Evolutionary conservation across 352 stramenopile species (phyloP).

Genomic region (Globisporangium okanoganense): DNA sequence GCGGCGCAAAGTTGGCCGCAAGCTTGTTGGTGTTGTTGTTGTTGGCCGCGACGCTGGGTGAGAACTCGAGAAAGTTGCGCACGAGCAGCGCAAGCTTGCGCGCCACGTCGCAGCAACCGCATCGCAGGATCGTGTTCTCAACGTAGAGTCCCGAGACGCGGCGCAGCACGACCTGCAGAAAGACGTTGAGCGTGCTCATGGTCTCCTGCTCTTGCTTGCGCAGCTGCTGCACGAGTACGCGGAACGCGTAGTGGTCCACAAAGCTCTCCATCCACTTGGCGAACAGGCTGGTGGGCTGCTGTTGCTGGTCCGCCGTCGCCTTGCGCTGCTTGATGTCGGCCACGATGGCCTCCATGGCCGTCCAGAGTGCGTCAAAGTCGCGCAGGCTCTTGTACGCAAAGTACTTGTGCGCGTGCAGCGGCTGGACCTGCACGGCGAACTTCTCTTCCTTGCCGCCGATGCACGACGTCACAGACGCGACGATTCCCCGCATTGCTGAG

Average conservation of each 20-base stretch:
- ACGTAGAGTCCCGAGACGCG: slow-evolving; percentile 57
- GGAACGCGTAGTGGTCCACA: slow-evolving; percentile 76
- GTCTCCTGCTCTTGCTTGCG: slow-evolving; percentile 64
- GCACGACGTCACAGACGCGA: slow-evolving; percentile 68
- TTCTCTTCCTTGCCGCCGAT: slow-evolving; percentile 78
- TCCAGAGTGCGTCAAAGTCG: slow-evolving; percentile 74
- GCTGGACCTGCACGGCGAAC: slow-evolving; percentile 65
- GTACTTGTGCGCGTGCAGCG: slow-evolving; percentile 39
- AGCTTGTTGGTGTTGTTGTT: background rate
- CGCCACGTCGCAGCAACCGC: slow-evolving; percentile 44
- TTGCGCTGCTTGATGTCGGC: slow-evolving; percentile 43
- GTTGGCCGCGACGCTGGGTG: slow-evolving; percentile 10
- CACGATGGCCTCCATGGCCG: slow-evolving; percentile 48
- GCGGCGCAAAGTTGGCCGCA: background rate
- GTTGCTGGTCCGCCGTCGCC: no score
- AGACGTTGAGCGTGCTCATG: slow-evolving; percentile 69
- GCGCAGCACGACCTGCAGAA: slow-evolving; percentile 65
- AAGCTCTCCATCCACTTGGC: slow-evolving; percentile 75
- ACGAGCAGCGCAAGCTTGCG: slow-evolving; percentile 56
- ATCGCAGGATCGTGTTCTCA: slow-evolving; percentile 52
- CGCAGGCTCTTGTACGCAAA: slow-evolving; percentile 81
- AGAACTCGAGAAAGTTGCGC: slow-evolving; percentile 62
- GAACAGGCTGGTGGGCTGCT: no score
- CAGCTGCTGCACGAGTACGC: slow-evolving; percentile 46
- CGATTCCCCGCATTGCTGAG: slow-evolving; percentile 56